Evolutionary conservation across 2,329 filamentous ascomycete species (phyloP).

Genomic region (Clonostachys sp.): DNA sequence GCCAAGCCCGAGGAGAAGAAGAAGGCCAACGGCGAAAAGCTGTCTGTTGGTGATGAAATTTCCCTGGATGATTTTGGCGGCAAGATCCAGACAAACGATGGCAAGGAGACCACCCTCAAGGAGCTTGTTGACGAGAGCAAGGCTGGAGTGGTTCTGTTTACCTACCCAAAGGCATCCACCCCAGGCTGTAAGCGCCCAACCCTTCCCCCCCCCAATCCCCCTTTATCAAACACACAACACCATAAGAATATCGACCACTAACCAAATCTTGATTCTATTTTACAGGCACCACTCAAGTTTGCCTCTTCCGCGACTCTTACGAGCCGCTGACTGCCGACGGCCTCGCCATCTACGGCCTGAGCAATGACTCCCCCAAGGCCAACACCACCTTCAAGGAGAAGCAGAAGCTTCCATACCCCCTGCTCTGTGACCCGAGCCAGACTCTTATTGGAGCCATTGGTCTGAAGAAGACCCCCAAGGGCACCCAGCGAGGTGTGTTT

Average conservation of each 20-base stretch:
- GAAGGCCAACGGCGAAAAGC: conserved; percentile 18
- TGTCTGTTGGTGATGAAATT: conserved; percentile 50
- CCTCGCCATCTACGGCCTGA: conserved; percentile 85
- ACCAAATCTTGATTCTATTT: not conserved
- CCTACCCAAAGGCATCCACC: conserved; percentile 91
- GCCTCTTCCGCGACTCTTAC: conserved; percentile 87
- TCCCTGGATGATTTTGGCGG: conserved; percentile 57
- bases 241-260: not conserved
- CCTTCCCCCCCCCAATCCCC: not conserved
- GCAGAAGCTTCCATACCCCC: conserved; percentile 81
- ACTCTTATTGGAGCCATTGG: conserved; percentile 81
- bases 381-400: conserved; percentile 93
- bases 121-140: conserved; percentile 79
- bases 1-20: conserved; percentile 1
- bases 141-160: conserved; percentile 85
- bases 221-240: not conserved
- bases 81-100: conserved; percentile 82
- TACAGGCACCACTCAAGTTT: conserved; percentile 86
- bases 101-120: conserved; percentile 73
- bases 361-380: conserved; percentile 79
- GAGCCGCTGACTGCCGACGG: conserved; percentile 70
- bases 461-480: conserved; percentile 78
- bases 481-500: conserved; percentile 83
- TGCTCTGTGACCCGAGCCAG: conserved; percentile 76
- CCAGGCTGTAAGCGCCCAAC: conserved; percentile 71